These are phyloP conservation scores for Thuja plicata DNA, from an alignment of 83 land plant genomes.

Conservation along the genomic window DNA sequence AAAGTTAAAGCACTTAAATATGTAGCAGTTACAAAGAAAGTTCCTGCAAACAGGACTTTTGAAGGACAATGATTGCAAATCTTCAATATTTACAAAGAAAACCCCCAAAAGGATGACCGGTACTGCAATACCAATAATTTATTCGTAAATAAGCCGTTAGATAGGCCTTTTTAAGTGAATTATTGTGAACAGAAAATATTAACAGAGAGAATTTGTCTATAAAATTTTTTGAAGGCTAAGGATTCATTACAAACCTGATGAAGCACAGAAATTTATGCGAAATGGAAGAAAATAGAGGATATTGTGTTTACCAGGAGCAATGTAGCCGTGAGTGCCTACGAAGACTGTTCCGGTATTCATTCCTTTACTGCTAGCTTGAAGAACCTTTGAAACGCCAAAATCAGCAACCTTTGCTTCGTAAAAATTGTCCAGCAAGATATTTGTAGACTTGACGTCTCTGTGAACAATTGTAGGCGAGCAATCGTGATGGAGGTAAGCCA, in stretches of 20 bases:
- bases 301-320: constrained; percentile 65
- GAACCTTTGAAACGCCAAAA: constrained; percentile 65
- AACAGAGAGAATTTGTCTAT: too few species aligned
- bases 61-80: too few species aligned
- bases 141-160: too few species aligned
- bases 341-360: constrained; percentile 34
- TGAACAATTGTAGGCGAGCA: constrained; percentile 63
- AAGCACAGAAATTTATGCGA: background rate
- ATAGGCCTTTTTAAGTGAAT: too few species aligned
- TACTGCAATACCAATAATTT: too few species aligned
- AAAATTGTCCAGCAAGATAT: constrained; percentile 58
- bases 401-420: constrained; percentile 71
- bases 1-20: background rate
- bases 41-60: too few species aligned
- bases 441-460: constrained; percentile 68
- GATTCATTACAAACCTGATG: background rate
- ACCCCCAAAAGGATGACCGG: too few species aligned
- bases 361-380: constrained; percentile 33
- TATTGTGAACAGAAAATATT: too few species aligned
- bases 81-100: too few species aligned
- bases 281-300: background rate
- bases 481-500: constrained; percentile 73
- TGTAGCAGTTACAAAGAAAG: background rate
- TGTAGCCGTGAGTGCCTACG: constrained; percentile 81
- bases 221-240: too few species aligned